Evolutionary conservation across 1,284 basidiomycete genomes (phyloP).

Genomic region (Mrakiaceae sp.): DNA sequence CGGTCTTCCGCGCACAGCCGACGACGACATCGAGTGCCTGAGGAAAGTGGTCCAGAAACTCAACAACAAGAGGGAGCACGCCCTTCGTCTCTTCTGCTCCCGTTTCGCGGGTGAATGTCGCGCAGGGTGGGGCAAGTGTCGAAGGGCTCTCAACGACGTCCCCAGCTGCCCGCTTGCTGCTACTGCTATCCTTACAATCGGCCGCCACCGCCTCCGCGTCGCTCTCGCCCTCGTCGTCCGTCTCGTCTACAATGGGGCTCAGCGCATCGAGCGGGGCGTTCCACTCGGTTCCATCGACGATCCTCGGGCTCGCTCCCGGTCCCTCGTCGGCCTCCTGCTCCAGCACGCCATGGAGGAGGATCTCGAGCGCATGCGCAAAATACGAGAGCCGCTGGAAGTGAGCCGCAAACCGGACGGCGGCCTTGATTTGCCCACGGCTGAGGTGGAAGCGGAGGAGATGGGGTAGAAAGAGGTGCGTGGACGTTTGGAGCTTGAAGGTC

Average conservation of each 20-base stretch:
- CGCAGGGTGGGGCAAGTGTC: too few species aligned
- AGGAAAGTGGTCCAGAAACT: constrained; percentile 91
- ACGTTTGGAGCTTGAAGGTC: constrained; percentile 83
- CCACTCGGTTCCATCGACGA: constrained; percentile 11
- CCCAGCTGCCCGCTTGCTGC: not conserved
- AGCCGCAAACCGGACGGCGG: constrained; percentile 75
- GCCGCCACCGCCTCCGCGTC: constrained; percentile 12
- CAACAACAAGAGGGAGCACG: constrained; percentile 59
- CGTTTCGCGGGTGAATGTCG: not conserved
- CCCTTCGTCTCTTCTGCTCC: constrained; percentile 23
- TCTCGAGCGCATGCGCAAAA: constrained; percentile 88
- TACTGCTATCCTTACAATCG: not conserved
- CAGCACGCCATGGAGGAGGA: constrained; percentile 82
- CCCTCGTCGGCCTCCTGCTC: constrained; percentile 63
- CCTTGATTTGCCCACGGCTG: constrained; percentile 52
- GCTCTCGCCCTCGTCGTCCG: not conserved
- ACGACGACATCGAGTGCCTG: constrained; percentile 85
- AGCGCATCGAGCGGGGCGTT: not conserved
- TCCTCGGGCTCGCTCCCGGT: constrained; percentile 3
- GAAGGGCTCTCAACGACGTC: too few species aligned
- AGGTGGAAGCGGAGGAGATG: constrained; percentile 82
- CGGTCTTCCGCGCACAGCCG: constrained; percentile 92
- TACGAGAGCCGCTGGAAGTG: constrained; percentile 82
- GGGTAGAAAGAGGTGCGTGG: constrained; percentile 90
- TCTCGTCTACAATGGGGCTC: not conserved